These are phyloP conservation scores for Imleria badia DNA, from an alignment of 768 basidiomycete genomes.

Conservation along the genomic window DNA sequence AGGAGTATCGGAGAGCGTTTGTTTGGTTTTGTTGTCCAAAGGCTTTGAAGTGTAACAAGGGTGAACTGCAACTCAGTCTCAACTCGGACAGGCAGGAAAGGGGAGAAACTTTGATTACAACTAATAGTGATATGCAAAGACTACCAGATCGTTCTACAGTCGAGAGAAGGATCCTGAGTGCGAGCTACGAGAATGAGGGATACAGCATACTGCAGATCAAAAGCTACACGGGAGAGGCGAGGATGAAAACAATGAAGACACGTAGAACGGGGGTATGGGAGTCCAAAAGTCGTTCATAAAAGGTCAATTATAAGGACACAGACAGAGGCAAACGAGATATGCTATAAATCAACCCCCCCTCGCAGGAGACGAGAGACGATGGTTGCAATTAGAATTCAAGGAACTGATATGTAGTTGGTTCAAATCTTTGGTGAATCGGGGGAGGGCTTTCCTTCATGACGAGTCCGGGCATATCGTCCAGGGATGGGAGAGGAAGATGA, in stretches of 20 bases:
- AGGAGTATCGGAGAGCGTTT: slow-evolving; percentile 6
- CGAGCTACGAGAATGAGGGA: slow-evolving; percentile 15
- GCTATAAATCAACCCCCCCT: slow-evolving; percentile 26
- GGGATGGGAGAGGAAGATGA: slow-evolving; percentile 69
- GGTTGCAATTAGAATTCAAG: slow-evolving; percentile 61
- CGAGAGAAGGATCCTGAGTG: slow-evolving; percentile 3
- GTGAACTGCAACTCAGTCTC: too few relatives aligned
- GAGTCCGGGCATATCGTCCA: slow-evolving; percentile 81
- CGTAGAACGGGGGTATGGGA: slow-evolving; percentile 9
- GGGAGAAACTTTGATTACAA: slow-evolving; percentile 8
- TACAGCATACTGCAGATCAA: slow-evolving; percentile 31
- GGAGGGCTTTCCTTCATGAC: slow-evolving; percentile 59
- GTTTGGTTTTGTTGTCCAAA: slow-evolving; percentile 26
- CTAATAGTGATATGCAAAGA: background rate
- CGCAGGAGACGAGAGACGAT: slow-evolving; percentile 11
- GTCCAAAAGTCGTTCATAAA: background rate
- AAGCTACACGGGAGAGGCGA: slow-evolving; percentile 27
- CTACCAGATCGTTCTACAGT: slow-evolving; percentile 11
- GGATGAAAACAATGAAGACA: slow-evolving; percentile 1
- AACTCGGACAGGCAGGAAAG: background rate
- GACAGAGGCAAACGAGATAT: slow-evolving; percentile 16
- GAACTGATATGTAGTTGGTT: slow-evolving; percentile 70
- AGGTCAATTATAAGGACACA: slow-evolving; percentile 2
- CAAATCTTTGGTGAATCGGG: slow-evolving; percentile 61
- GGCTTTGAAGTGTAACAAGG: background rate